Conservation (phyloP, 208 protist species). For the Acanthamoeba healyi region DNA sequence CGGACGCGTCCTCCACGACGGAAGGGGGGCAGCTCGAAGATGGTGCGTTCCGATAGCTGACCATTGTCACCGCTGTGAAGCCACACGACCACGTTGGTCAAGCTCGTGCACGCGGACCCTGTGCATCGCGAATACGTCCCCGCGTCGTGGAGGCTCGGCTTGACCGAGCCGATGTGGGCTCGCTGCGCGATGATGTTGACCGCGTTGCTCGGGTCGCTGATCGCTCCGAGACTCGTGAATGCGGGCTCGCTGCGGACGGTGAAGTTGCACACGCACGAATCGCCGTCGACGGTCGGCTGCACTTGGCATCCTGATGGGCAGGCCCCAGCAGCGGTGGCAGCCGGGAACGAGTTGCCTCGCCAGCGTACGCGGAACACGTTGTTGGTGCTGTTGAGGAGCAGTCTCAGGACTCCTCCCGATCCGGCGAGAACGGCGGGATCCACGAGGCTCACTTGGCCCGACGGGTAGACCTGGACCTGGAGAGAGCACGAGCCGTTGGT, state of each 20-base stretch:
- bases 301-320: neutral
- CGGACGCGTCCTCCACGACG: neutral
- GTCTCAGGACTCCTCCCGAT: neutral
- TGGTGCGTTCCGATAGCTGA: conserved; percentile 24
- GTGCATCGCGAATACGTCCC: neutral
- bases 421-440: neutral
- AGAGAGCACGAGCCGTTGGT: neutral
- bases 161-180: conserved; percentile 33
- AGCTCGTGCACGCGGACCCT: neutral
- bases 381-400: neutral
- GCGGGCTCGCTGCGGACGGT: neutral
- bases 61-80: conserved; percentile 28
- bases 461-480: conserved; percentile 27
- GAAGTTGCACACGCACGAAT: conserved; percentile 60
- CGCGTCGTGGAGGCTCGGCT: neutral
- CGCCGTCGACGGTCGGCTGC: neutral
- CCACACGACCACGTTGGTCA: conserved; percentile 23
- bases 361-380: conserved; percentile 67
- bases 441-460: conserved; percentile 43
- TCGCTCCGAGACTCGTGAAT: neutral
- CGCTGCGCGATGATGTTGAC: neutral
- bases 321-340: neutral
- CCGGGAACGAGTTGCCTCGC: conserved; percentile 6
- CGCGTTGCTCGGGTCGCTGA: neutral
- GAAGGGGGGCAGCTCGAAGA: conserved; percentile 66